Evolutionary conservation across 108 stramenopile species (phyloP).

Genomic region (Cyclostephanos tholiformis): DNA sequence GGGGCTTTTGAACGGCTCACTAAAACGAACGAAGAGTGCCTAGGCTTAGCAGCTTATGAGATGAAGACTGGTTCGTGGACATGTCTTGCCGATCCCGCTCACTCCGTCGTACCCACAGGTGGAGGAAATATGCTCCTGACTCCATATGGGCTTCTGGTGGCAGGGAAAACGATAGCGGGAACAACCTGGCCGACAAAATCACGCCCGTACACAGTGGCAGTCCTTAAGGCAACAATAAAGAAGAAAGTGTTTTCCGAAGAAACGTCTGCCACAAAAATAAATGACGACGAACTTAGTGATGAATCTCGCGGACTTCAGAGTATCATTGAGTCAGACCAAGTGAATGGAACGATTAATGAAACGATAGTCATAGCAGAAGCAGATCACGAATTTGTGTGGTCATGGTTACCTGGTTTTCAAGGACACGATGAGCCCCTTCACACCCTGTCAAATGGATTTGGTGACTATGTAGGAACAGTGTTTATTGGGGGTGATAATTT

Average conservation of each 20-base stretch:
- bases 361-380: slow-evolving; percentile 34
- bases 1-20: slow-evolving; percentile 86
- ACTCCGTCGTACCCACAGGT: slow-evolving; percentile 81
- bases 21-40: slow-evolving; percentile 59
- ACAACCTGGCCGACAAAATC: slow-evolving; percentile 79
- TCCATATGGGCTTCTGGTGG: slow-evolving; percentile 86
- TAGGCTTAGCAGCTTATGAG: slow-evolving; percentile 84
- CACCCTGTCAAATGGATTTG: slow-evolving; percentile 86
- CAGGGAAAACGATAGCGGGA: slow-evolving; percentile 67
- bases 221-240: slow-evolving; percentile 78
- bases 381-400: slow-evolving; percentile 87
- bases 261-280: slow-evolving; percentile 12
- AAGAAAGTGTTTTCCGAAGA: slow-evolving; percentile 41
- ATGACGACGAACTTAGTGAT: slow-evolving; percentile 29
- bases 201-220: slow-evolving; percentile 81
- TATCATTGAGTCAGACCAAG: not conserved
- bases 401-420: slow-evolving; percentile 94
- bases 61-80: slow-evolving; percentile 80
- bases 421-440: slow-evolving; percentile 91
- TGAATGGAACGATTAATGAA: slow-evolving; percentile 23
- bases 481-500: slow-evolving; percentile 94
- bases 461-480: slow-evolving; percentile 72
- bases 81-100: slow-evolving; percentile 81
- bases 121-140: slow-evolving; percentile 89
- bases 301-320: slow-evolving; percentile 31